A percentile compares a stretch with the other conserved stretches of the same genome.
Conservation (phyloP, 2,329 filamentous ascomycete genomes). For the Pseudonectria buxi region DNA sequence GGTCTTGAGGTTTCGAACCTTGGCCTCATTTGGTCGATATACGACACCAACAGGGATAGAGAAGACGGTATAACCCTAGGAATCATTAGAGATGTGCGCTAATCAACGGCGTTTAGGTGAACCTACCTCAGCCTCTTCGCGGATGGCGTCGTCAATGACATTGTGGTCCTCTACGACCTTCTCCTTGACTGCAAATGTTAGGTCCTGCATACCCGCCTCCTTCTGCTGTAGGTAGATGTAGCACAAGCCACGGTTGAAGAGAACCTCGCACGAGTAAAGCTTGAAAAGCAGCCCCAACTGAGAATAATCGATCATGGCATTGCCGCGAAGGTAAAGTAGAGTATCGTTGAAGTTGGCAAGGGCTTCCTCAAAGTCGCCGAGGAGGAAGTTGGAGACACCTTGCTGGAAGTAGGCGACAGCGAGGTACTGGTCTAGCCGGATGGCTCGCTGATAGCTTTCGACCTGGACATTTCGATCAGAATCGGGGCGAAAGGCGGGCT, state of each 20-base stretch:
- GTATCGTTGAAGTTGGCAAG: conserved; percentile 99
- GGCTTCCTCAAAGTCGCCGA: conserved; percentile 95
- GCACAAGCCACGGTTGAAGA: conserved; percentile 95
- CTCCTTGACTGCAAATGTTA: conserved; percentile 86
- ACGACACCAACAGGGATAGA: conserved; percentile 94
- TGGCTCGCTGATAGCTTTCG: conserved; percentile 87
- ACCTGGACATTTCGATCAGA: conserved; percentile 49
- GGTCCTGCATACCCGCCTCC: conserved; percentile 83
- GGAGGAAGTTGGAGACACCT: conserved; percentile 93
- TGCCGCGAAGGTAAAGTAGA: conserved; percentile 85
- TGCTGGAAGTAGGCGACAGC: conserved; percentile 98
- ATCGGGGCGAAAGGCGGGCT: neutral
- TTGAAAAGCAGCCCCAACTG: conserved; percentile 94
- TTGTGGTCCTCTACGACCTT: conserved; percentile 95
- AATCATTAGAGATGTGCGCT: conserved; percentile 18
- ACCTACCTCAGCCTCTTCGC: conserved; percentile 80
- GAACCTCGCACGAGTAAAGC: conserved; percentile 91
- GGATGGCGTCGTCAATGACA: conserved; percentile 95
- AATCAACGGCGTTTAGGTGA: neutral
- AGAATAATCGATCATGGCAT: conserved; percentile 96
- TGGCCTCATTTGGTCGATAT: conserved; percentile 92
- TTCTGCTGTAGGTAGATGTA: conserved; percentile 95
- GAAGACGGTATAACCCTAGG: conserved; percentile 92
- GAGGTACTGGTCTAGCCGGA: conserved; percentile 86
- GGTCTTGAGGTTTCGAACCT: conserved; percentile 95